Percentiles rank a stretch among this genome's conserved stretches.
Conservation (phyloP, 2,329 filamentous ascomycete genomes). For the Zalaria obscura region DNA sequence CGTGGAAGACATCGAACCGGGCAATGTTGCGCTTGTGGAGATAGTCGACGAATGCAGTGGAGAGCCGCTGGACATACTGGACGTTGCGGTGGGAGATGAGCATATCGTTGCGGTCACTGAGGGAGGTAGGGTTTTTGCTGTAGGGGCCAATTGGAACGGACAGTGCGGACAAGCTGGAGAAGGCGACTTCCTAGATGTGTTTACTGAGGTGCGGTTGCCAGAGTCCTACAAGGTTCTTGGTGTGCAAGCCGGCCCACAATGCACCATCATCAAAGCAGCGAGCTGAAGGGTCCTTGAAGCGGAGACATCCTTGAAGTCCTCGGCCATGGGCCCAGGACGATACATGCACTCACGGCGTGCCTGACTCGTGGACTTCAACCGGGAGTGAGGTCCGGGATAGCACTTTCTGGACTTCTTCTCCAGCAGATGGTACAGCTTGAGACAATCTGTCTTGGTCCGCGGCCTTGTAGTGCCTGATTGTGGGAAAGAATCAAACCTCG, state of each 20-base stretch:
- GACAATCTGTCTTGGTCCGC: no score
- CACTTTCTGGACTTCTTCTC: no score
- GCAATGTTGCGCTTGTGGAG: constrained; percentile 15
- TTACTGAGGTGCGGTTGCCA: constrained; percentile 9
- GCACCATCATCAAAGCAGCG: constrained; percentile 1
- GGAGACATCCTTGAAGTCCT: background rate
- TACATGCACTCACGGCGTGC: no score
- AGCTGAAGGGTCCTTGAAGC: no score
- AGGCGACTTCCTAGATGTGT: constrained; percentile 11
- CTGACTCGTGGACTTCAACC: no score
- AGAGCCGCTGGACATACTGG: constrained; percentile 31
- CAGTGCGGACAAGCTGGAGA: constrained; percentile 36
- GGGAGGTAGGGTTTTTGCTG: constrained; percentile 36
- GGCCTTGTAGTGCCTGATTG: no score
- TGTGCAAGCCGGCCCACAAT: constrained; percentile 2
- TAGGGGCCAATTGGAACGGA: constrained; percentile 43
- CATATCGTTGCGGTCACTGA: constrained; percentile 44
- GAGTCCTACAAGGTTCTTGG: background rate
- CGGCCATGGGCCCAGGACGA: no score
- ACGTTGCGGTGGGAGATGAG: constrained; percentile 43
- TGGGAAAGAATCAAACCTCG: no score
- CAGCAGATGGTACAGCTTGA: no score
- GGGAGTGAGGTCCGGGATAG: no score
- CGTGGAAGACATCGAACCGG: constrained; percentile 9
- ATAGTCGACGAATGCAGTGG: constrained; percentile 26